Base-by-base conservation (phyloP, 805 yeast species). In the Jamesozyma lodderae region DNA sequence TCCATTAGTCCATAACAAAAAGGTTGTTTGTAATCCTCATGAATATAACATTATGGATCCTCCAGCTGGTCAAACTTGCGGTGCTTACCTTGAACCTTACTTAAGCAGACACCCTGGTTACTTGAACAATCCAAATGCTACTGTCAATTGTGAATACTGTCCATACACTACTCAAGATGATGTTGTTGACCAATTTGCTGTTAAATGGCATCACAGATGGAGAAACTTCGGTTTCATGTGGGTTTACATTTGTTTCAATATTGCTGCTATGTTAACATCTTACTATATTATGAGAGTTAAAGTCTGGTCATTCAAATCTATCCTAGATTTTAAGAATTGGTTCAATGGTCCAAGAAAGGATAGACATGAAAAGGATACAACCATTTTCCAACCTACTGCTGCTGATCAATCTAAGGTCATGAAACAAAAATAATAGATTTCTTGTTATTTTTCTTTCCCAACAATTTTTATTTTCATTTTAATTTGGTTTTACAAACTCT, bases 71-170 rank as follows among this genome's bases (percentile, higher is more conserved):
- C 60, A 64, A 51, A 70, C 74, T 2, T 76, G 82, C 59, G 69
- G 65, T 14, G 53, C 57, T 16, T 76, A 57, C 56, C 54, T 73
- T 54, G 40, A 44, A 2, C 42, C 47, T 5, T 67, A 60, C 48
- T 52, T 70, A 19, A 41, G 47, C 2, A 37, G 45, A 25, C 56
- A 63, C 20, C 50, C 55, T 25, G 81, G 81, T 19, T 74, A 74
- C 52, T 42, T 76, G 21, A 31, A 36, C n/a, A 53, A 68, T 41
- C 57, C 66, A 6, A 37, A 45, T 30, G 67, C 77, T 7, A 73
- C 83, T n/a, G 50, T 62, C 1, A 41, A 51, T 11, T 85, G 95
- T 64, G 46, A 60, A 8, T 81, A 64, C 63, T 85, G 95, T 62
- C 62, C 75, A 26, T 64, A 73, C 50, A 47, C 61, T 11, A 48